These are phyloP conservation scores for Mucor mucedo DNA, from an alignment of 371 early-diverging fungal species.

Conservation along the genomic window DNA sequence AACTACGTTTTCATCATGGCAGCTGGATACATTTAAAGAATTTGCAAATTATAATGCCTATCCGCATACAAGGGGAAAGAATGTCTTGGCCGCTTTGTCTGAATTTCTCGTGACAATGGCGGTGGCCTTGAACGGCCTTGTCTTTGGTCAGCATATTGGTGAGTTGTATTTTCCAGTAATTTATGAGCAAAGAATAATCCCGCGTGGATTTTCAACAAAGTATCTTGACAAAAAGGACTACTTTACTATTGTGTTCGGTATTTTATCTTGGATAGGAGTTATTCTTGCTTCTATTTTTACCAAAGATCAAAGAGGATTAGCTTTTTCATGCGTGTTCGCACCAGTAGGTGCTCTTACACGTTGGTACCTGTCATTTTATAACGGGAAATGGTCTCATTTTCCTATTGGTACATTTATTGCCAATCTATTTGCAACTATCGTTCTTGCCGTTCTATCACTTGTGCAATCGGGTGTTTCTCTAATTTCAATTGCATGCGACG, in stretches of 20 bases:
- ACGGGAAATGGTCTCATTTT: constrained; percentile 39
- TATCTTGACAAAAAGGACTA: constrained; percentile 25
- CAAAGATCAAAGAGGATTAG: constrained; percentile 37
- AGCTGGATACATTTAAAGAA: constrained; percentile 59
- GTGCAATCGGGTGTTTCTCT: constrained; percentile 35
- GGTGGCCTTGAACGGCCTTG: constrained; percentile 50
- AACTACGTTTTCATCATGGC: constrained; percentile 88
- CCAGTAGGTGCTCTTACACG: constrained; percentile 70
- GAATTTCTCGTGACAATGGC: constrained; percentile 52
- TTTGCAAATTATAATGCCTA: constrained; percentile 52
- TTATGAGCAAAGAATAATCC: constrained; percentile 17
- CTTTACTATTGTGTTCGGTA: constrained; percentile 26
- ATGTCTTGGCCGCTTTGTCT: constrained; percentile 50
- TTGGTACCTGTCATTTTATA: constrained; percentile 69
- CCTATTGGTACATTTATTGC: constrained; percentile 74
- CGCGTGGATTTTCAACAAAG: constrained; percentile 27
- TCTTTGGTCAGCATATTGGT: constrained; percentile 55
- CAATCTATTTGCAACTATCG: constrained; percentile 64
- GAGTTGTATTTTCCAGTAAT: not conserved
- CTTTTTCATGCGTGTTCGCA: constrained; percentile 59
- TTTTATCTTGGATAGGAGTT: constrained; percentile 49
- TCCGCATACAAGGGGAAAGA: constrained; percentile 40
- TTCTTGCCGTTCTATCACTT: constrained; percentile 60
- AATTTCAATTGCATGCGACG: constrained; percentile 47
- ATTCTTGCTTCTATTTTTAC: constrained; percentile 42